Evolutionary conservation across 495 filamentous ascomycete species (phyloP), one percentile per base, ranked within the genome.

Genomic region (Daldinia caldariorum): DNA sequence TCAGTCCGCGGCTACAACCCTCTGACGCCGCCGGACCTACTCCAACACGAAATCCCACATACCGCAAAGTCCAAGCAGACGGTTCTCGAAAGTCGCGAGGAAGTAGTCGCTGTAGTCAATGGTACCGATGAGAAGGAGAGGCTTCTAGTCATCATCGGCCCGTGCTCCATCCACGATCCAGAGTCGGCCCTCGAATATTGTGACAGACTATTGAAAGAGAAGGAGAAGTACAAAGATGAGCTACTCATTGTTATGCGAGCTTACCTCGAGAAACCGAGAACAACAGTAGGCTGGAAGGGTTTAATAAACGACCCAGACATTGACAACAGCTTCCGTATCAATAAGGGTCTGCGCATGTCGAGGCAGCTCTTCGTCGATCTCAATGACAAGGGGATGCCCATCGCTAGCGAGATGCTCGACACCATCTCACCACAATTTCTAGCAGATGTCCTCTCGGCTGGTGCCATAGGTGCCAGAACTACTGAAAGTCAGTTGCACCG

Each of bases 271-370:
- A 99, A 99, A 84, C 96, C 96, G 22, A 90, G 96, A 70, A 99
- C 96, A 13, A 99, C 96, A 0, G 94, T 99, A 14, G 96, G 96
- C 58, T 99, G 96, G 96, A 99, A 99, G 82, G 96, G 96, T 13
- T 84, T 99, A 68, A 97, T 99, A 83, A 99, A 99, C 79, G 96
- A 99, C 81, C 96, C 96, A 7, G 94, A 98, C 71, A 97, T 99
- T 78, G 94, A 99, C 79, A 93, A 97, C 76, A 94, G 91, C 80
- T 98, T 97, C 88, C 89, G 97, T 80, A 98, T 99, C 82, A 99
- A 98, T 85, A 97, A 97, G 83, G 96, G 96, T 3, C 79, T 99
- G 77, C 89, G 92, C 51, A 83, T 90, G 31, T 92, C 93, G 35
- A 89, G 96, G 63, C 90, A 98, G 79, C 83, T 99, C 65, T 99